Conservation (phyloP, 495 filamentous ascomycete species). For the Trichoderma parareesei region DNA sequence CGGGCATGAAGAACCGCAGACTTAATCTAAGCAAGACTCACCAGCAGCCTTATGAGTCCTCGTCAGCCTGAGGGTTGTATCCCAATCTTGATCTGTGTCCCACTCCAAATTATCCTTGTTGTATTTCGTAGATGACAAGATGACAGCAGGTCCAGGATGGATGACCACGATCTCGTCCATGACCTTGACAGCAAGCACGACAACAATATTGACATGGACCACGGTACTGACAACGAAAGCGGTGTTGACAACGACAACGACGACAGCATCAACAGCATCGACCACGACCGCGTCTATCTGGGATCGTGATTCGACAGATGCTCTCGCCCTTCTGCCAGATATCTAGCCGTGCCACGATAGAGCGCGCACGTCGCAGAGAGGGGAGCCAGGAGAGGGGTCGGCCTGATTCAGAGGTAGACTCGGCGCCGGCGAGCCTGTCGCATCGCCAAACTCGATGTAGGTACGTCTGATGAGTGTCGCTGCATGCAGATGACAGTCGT, state of each 20-base stretch:
- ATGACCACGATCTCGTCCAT: not conserved
- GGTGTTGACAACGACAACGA: too few relatives aligned
- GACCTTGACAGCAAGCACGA: too few relatives aligned
- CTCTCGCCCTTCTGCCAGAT: not conserved
- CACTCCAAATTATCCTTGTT: not conserved
- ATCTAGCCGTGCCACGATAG: constrained; percentile 10
- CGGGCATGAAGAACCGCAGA: not conserved
- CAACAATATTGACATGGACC: too few relatives aligned
- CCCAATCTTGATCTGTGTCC: constrained; percentile 10
- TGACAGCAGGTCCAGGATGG: too few relatives aligned
- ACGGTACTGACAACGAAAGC: too few relatives aligned
- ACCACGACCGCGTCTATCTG: not conserved
- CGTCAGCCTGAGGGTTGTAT: not conserved
- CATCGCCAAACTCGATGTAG: constrained; percentile 4
- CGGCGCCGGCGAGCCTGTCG: not conserved
- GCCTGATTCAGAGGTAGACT: not conserved
- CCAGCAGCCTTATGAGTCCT: constrained; percentile 6
- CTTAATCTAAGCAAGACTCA: not conserved
- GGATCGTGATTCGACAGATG: not conserved
- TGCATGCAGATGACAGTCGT: constrained; percentile 10
- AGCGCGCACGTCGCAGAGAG: not conserved
- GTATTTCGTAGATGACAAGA: too few relatives aligned
- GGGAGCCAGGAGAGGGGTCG: not conserved
- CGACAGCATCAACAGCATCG: not conserved
- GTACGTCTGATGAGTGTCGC: constrained; percentile 10